Conservation (phyloP, 2,329 filamentous ascomycete genomes). For the Aureobasidium mangrovei region DNA sequence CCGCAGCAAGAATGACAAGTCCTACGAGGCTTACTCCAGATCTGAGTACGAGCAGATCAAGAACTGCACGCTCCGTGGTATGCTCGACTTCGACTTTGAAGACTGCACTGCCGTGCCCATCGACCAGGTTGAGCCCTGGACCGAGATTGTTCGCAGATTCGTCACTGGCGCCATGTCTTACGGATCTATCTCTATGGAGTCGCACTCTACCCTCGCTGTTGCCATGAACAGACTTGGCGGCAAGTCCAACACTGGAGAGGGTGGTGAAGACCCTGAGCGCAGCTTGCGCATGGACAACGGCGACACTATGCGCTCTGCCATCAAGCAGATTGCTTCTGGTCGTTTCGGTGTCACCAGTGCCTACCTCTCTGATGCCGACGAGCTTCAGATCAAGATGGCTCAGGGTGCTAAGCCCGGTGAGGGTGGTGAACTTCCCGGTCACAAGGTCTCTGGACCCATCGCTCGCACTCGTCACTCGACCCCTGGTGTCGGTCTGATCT, state of each 20-base stretch:
- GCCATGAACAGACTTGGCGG: conserved; percentile 95
- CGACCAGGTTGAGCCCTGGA: conserved; percentile 96
- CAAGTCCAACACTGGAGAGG: conserved; percentile 96
- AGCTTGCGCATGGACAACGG: conserved; percentile 81
- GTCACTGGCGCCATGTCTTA: conserved; percentile 98
- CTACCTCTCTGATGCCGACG: conserved; percentile 89
- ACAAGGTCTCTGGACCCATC: conserved; percentile 93
- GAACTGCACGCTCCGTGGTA: conserved; percentile 84
- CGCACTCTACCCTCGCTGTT: conserved; percentile 87
- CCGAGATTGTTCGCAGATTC: conserved; percentile 91
- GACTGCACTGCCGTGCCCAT: conserved; percentile 77
- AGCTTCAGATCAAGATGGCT: conserved; percentile 98
- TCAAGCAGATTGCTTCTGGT: conserved; percentile 94
- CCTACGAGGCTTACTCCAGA: conserved; percentile 90
- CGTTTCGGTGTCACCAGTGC: conserved; percentile 93
- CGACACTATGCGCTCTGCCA: conserved; percentile 93
- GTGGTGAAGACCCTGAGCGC: conserved; percentile 89
- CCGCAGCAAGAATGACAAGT: conserved; percentile 95
- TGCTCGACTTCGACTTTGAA: conserved; percentile 94
- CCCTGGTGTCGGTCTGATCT: conserved; percentile 91
- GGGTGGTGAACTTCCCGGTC: conserved; percentile 90
- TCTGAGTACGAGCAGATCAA: conserved; percentile 96
- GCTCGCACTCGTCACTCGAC: conserved; percentile 92
- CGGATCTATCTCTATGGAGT: conserved; percentile 96
- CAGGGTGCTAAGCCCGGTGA: conserved; percentile 97